phyloP scores from a whole-genome alignment of 192 early-diverging fungal species.

The Phlyctochytrium planicorne region DNA sequence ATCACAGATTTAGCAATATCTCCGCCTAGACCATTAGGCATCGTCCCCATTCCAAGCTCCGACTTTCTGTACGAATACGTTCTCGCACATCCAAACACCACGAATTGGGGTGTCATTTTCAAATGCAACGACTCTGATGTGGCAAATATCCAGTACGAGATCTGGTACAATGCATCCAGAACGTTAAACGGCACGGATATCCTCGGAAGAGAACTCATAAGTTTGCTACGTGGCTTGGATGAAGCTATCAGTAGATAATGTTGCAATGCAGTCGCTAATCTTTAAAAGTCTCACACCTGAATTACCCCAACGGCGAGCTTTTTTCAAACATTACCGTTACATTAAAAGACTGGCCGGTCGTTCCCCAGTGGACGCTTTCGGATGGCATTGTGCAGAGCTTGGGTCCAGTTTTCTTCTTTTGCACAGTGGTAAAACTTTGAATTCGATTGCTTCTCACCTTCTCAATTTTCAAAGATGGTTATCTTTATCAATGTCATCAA shows the following conservation, averaged over 20 bases:
- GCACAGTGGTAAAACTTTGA: constrained; percentile 13
- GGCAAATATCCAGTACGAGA: constrained; percentile 61
- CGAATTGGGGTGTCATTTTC: constrained; percentile 47
- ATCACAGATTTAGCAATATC: constrained; percentile 14
- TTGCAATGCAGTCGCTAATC: neutral
- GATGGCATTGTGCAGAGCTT: constrained; percentile 54
- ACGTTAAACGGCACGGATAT: constrained; percentile 50
- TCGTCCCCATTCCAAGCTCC: constrained; percentile 47
- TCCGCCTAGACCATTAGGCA: constrained; percentile 40
- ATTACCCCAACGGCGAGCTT: constrained; percentile 12
- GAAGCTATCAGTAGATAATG: constrained; percentile 54
- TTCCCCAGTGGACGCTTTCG: constrained; percentile 38
- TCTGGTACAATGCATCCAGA: constrained; percentile 66
- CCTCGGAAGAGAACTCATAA: constrained; percentile 49
- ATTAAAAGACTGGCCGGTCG: constrained; percentile 57
- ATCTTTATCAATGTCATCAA: constrained; percentile 50
- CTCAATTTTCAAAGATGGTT: constrained; percentile 21
- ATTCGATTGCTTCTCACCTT: neutral
- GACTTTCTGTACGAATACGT: constrained; percentile 64
- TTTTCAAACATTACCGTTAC: constrained; percentile 32
- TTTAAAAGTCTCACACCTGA: constrained; percentile 11
- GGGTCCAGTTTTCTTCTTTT: constrained; percentile 44
- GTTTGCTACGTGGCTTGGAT: constrained; percentile 57
- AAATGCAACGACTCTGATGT: constrained; percentile 27
- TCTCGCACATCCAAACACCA: constrained; percentile 57